These are phyloP conservation scores for Septoria linicola DNA, from an alignment of 2,329 filamentous ascomycete genomes.

Conservation along the genomic window DNA sequence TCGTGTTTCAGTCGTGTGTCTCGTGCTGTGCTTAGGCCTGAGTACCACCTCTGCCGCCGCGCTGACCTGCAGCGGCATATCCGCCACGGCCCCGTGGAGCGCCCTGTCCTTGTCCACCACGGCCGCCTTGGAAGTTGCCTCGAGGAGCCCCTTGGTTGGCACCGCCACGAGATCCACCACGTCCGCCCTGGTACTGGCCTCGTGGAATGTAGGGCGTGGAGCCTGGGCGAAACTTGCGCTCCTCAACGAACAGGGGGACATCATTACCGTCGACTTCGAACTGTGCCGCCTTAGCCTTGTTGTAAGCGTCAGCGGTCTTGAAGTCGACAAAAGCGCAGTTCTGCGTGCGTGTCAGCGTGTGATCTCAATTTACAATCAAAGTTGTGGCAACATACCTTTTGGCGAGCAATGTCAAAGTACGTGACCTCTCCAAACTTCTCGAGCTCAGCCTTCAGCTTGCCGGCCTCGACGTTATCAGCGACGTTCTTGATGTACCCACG, in stretches of 20 bases:
- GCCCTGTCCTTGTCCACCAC: slow-evolving; percentile 49
- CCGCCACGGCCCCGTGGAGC: slow-evolving; percentile 25
- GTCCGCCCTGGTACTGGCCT: slow-evolving; percentile 43
- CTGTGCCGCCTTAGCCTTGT: slow-evolving; percentile 76
- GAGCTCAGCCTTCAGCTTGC: slow-evolving; percentile 68
- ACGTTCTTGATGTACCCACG: slow-evolving; percentile 96
- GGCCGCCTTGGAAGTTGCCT: slow-evolving; percentile 63
- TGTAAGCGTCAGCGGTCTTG: slow-evolving; percentile 74
- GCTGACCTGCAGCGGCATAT: slow-evolving; percentile 12
- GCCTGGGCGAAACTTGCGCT: slow-evolving; percentile 65
- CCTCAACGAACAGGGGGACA: slow-evolving; percentile 82
- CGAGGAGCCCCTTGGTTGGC: slow-evolving; percentile 22
- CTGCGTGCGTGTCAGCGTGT: slow-evolving; percentile 48
- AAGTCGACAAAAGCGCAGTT: slow-evolving; percentile 98
- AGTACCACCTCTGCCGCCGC: slow-evolving; percentile 14
- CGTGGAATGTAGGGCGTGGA: slow-evolving; percentile 40
- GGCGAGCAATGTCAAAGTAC: slow-evolving; percentile 64
- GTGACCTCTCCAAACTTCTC: slow-evolving; percentile 65
- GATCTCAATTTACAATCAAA: background rate
- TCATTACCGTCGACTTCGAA: slow-evolving; percentile 77
- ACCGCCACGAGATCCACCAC: slow-evolving; percentile 55
- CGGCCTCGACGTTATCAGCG: slow-evolving; percentile 77
- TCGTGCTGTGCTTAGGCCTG: slow-evolving; percentile 5
- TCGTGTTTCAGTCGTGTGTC: background rate
- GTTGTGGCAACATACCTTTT: slow-evolving; percentile 64